Percentiles rank a stretch among this genome's conserved stretches.
Evolutionary conservation across 176 grass and related monocot genomes (phyloP).

Genomic region (Coix lacrymajobi): DNA sequence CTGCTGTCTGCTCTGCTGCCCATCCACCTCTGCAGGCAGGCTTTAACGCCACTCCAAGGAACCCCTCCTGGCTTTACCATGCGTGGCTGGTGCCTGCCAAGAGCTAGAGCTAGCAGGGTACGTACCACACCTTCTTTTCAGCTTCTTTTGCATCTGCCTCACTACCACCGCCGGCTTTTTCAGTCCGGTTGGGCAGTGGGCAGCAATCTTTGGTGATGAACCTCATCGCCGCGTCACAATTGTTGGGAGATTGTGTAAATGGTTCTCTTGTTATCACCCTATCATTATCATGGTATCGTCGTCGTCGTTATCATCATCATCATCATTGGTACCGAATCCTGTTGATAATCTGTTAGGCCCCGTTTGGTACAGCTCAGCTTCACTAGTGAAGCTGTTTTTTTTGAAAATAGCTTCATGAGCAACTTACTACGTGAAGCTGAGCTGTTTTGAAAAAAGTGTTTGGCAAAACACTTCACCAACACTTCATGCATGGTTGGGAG

Average conservation of each 20-base stretch:
- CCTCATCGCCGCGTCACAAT: not conserved
- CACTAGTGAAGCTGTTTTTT: no score
- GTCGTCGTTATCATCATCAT: no score
- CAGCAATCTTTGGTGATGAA: not conserved
- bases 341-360: not conserved
- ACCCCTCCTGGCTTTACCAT: slow-evolving; percentile 44
- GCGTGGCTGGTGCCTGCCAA: slow-evolving; percentile 12
- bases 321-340: not conserved
- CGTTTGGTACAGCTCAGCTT: no score
- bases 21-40: slow-evolving; percentile 37
- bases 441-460: no score
- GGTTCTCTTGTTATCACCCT: not conserved
- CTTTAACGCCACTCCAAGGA: slow-evolving; percentile 90
- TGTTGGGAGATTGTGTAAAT: not conserved
- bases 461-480: no score
- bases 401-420: no score
- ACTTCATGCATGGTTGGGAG: no score
- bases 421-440: no score
- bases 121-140: not conserved
- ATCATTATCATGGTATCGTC: not conserved
- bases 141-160: not conserved
- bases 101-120: not conserved
- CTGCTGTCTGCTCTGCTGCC: not conserved
- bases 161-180: not conserved
- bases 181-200: not conserved